Evolutionary conservation across 345 rosid species (phyloP), one percentile per base, ranked within the genome.

Genomic region (Leavenworthia alabamica): DNA sequence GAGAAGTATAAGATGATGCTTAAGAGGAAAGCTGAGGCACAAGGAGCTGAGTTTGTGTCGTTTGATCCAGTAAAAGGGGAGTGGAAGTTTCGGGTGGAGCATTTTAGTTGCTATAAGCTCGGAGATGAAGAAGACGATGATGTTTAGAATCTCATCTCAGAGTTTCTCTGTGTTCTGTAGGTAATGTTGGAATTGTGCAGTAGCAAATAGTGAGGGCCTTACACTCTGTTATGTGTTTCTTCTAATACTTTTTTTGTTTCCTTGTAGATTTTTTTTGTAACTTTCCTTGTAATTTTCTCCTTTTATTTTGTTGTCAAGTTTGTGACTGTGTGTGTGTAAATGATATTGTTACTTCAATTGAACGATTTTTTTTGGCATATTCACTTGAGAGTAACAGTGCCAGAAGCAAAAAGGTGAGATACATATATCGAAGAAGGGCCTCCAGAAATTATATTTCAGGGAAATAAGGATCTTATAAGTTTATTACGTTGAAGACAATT

Each of bases 81-180:
- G 77, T 94, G 99, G 99, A 94, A 75, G 82, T 90, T 94, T 71
- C 70, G 72, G 78, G 97, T 90, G 42, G 66, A 75, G 19, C 99
- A 90, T 80, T 94, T 94, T 72, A 90, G 99, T 66, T 65, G 23
- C 51, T 90, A 90, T 71, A 75, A 70, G 73, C 73, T 87, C 8
- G 75, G 27, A 14, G 88, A 83, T 3, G 86, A 79, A 16, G 88
- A 79, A 1, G 86, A 75, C 0, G 31, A 44, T 24, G 42, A 33
- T 32, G 41, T 44, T 33, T 68, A 52, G 11, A 19, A 37, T 68
- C 61, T 33, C 33, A 52, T 44, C 48, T 24, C 55, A 42, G 27
- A 56, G 36, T 3, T 37, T 28, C 19, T 62, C 57, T 63, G 61
- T 64, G 10, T 3, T 52, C 42, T 28, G 47, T 51, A 39, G 49